Percentiles rank a stretch among this genome's conserved stretches.
These are phyloP conservation scores for Ambrosiella xylebori DNA, from an alignment of 2,329 filamentous ascomycete species.

Conservation along the genomic window DNA sequence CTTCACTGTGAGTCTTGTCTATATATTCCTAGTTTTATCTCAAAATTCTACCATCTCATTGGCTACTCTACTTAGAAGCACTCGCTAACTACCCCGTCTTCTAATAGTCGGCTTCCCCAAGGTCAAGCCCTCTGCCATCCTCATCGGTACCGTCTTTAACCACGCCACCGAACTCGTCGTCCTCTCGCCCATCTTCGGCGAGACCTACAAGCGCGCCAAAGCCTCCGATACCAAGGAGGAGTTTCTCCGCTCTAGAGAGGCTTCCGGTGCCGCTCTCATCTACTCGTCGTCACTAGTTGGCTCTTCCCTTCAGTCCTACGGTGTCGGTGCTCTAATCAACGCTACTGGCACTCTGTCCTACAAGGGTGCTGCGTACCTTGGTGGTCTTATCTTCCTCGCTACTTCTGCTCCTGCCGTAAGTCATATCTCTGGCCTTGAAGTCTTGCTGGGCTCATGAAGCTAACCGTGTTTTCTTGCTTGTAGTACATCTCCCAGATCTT, in stretches of 20 bases:
- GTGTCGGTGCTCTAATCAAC: constrained; percentile 80
- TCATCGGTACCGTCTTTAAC: constrained; percentile 89
- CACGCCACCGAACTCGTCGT: constrained; percentile 80
- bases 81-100: constrained; percentile 6
- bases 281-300: constrained; percentile 84
- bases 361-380: constrained; percentile 92
- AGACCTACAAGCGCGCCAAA: constrained; percentile 87
- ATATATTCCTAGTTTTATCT: too few species aligned
- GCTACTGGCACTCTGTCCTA: constrained; percentile 89
- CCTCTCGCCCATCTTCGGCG: constrained; percentile 76
- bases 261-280: constrained; percentile 67
- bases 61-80: neutral
- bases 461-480: neutral
- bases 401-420: constrained; percentile 72
- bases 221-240: constrained; percentile 87
- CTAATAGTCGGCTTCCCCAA: constrained; percentile 34
- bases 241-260: constrained; percentile 87
- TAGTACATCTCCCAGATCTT: constrained; percentile 77
- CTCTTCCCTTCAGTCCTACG: constrained; percentile 76
- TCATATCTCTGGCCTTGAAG: constrained; percentile 15
- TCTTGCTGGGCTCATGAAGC: too few species aligned
- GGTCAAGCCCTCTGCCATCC: constrained; percentile 96
- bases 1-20: constrained; percentile 10
- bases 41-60: neutral
- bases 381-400: constrained; percentile 78